These are phyloP conservation scores for Cavenderia fasciculata DNA, from an alignment of 78 protist genomes.

Conservation along the genomic window DNA sequence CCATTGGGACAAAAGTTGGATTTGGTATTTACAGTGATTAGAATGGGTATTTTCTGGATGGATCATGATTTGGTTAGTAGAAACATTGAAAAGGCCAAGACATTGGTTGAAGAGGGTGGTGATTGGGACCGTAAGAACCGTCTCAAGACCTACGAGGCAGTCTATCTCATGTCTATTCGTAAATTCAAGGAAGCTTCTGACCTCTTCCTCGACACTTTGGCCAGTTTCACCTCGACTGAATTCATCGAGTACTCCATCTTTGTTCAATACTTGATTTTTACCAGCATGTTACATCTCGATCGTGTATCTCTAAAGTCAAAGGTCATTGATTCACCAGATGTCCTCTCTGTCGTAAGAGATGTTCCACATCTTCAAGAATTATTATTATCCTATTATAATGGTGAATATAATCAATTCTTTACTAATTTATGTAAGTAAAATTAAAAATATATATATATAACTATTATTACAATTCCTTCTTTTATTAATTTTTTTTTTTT, in stretches of 20 bases:
- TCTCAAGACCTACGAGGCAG: constrained; percentile 96
- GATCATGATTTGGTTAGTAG: constrained; percentile 83
- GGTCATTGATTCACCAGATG: constrained; percentile 95
- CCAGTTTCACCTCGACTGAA: constrained; percentile 93
- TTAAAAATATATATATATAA: not conserved
- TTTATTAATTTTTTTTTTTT: too few relatives aligned
- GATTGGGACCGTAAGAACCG: constrained; percentile 99
- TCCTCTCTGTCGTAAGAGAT: constrained; percentile 85
- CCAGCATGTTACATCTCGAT: constrained; percentile 82
- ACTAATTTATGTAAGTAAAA: constrained; percentile 71
- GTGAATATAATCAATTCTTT: constrained; percentile 91
- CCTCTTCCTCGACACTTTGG: constrained; percentile 88
- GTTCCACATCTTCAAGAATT: constrained; percentile 55
- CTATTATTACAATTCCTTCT: not conserved
- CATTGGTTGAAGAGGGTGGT: constrained; percentile 90
- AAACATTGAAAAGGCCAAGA: constrained; percentile 87
- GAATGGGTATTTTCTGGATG: constrained; percentile 92
- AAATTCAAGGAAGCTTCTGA: constrained; percentile 88
- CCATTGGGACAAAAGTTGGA: constrained; percentile 95
- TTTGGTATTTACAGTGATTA: constrained; percentile 82
- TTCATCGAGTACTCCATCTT: constrained; percentile 86
- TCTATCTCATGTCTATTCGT: constrained; percentile 83
- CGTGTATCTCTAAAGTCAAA: constrained; percentile 78
- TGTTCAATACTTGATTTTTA: constrained; percentile 87
- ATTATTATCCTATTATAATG: constrained; percentile 85